These are phyloP conservation scores for Phytophthora nicotianae DNA, from an alignment of 352 stramenopile species.

Conservation along the genomic window DNA sequence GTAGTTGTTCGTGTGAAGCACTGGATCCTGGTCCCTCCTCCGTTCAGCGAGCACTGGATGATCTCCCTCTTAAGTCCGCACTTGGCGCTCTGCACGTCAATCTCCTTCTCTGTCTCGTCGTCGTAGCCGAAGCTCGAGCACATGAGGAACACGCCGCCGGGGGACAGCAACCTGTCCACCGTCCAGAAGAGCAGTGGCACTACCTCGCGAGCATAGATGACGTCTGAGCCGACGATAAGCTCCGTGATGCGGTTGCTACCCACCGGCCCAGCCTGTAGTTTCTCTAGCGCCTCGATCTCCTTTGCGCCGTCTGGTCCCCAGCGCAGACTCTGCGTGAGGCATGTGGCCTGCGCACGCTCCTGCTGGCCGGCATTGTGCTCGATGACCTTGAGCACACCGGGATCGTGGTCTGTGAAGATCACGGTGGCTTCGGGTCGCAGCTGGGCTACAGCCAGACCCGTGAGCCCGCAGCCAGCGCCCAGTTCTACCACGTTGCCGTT, in stretches of 20 bases:
- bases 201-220: slow-evolving; percentile 77
- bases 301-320: slow-evolving; percentile 66
- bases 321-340: slow-evolving; percentile 63
- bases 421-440: slow-evolving; percentile 60
- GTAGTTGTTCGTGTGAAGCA: slow-evolving; percentile 49
- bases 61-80: slow-evolving; percentile 57
- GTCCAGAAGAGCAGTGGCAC: slow-evolving; percentile 81
- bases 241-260: slow-evolving; percentile 31
- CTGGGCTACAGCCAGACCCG: slow-evolving; percentile 67
- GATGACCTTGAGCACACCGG: slow-evolving; percentile 82
- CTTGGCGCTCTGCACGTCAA: slow-evolving; percentile 58
- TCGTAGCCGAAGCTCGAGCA: slow-evolving; percentile 79
- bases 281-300: slow-evolving; percentile 58
- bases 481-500: slow-evolving; percentile 69
- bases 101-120: slow-evolving; percentile 71
- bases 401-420: slow-evolving; percentile 84
- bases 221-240: slow-evolving; percentile 76
- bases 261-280: slow-evolving; percentile 21
- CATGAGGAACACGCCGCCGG: slow-evolving; percentile 61
- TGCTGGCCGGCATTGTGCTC: slow-evolving; percentile 74
- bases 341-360: slow-evolving; percentile 53
- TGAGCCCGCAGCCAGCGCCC: slow-evolving; percentile 69
- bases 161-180: slow-evolving; percentile 58
- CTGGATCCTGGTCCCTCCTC: slow-evolving; percentile 60
- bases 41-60: slow-evolving; percentile 46